Evolutionary conservation across 345 rosid genomes (phyloP).

Genomic region (Brassica carinata): DNA sequence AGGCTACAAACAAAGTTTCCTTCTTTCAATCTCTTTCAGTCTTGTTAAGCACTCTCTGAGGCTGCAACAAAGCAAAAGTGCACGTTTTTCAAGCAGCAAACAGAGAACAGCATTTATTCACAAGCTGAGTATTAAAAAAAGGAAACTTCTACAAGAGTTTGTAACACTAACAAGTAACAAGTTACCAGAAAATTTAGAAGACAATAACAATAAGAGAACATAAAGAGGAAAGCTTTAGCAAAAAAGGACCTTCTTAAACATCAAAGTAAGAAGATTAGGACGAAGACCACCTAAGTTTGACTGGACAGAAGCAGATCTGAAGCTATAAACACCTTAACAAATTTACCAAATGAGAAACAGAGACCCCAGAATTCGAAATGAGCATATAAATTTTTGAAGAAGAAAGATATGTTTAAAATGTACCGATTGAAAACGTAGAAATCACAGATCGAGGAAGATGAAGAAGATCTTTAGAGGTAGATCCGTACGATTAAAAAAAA

Average conservation of each 20-base stretch:
- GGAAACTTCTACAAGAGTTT: neutral
- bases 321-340: constrained; percentile 12
- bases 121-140: neutral
- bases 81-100: neutral
- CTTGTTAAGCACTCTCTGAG: neutral
- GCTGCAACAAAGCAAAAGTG: neutral
- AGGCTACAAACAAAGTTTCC: neutral
- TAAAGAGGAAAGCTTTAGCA: neutral
- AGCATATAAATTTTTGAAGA: neutral
- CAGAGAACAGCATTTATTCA: neutral
- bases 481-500: constrained; percentile 22
- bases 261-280: constrained; percentile 21
- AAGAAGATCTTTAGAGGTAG: neutral
- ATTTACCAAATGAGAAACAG: neutral
- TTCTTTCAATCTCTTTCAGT: neutral
- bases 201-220: neutral
- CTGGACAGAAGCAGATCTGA: constrained; percentile 32
- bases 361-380: constrained; percentile 19
- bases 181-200: neutral
- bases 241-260: neutral
- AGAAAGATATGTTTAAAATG: neutral
- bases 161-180: neutral
- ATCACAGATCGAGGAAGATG: constrained; percentile 27
- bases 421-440: constrained; percentile 4
- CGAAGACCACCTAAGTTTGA: neutral